phyloP scores from a whole-genome alignment of 23 red algal genomes.

The Chondrus crispus region DNA sequence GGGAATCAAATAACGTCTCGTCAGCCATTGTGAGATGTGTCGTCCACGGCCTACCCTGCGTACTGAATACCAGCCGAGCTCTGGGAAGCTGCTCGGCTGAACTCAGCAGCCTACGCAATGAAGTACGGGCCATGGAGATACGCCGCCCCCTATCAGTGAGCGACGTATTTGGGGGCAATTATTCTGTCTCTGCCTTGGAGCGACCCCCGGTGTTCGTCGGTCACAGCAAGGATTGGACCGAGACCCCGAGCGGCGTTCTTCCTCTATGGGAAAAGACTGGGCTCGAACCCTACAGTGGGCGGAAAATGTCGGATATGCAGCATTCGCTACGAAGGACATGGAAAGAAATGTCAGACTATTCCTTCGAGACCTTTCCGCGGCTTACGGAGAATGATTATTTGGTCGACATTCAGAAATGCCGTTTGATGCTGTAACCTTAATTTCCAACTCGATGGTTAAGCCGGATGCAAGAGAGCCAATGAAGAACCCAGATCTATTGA shows the following conservation, averaged over 20 bases:
- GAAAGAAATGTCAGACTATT: slow-evolving; percentile 31
- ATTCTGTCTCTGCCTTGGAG: background rate
- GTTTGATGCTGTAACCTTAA: slow-evolving; percentile 40
- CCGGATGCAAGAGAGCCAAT: background rate
- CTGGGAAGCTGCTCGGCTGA: too few species aligned
- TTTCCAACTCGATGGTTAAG: slow-evolving; percentile 14
- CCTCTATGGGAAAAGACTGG: slow-evolving; percentile 51
- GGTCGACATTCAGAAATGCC: slow-evolving; percentile 20
- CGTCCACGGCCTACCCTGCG: slow-evolving; percentile 4
- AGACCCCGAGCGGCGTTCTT: slow-evolving; percentile 27
- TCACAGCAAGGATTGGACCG: slow-evolving; percentile 34
- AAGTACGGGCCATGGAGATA: too few species aligned
- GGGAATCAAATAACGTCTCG: slow-evolving; percentile 15
- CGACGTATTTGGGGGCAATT: background rate
- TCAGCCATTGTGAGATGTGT: slow-evolving; percentile 27
- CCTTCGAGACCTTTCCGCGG: slow-evolving; percentile 45
- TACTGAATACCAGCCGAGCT: slow-evolving; percentile 10
- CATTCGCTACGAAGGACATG: slow-evolving; percentile 25
- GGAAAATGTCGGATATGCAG: slow-evolving; percentile 50
- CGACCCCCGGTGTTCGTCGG: slow-evolving; percentile 30
- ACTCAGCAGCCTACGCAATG: background rate
- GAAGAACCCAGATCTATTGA: background rate
- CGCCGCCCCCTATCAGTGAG: slow-evolving; percentile 21
- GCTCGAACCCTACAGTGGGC: slow-evolving; percentile 32
- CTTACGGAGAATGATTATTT: slow-evolving; percentile 46